Evolutionary conservation across 345 rosid species (phyloP), one percentile per base, ranked within the genome.

Genomic region (Salix purpurea): DNA sequence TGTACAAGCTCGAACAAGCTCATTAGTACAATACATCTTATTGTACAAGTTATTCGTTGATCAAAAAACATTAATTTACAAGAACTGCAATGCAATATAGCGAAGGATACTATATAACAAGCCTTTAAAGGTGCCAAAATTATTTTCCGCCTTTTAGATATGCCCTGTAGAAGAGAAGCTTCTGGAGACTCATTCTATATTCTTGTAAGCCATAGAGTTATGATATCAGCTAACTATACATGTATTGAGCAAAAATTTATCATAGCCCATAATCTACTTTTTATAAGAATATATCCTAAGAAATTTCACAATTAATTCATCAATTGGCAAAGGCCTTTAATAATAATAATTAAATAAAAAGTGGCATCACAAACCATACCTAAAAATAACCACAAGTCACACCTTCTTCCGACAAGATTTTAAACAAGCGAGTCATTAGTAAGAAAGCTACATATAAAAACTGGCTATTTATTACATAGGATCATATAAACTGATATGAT

Each of bases 151-250:
- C 8, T 39, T 39, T 56, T 56, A 37, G 42, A 32, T 13, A 6
- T 62, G 52, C 23, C 21, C 58, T 23, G 30, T 68, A n/a, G 26
- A 61, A 50, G 62, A 68, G 32, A 73, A 67, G 78, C 79, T 79
- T 37, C 67, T 30, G 26, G 48, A 36, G 39, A 60, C 73, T 76
- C 74, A 60, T 78, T 85, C 79, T 86, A 75, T 82, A 80, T 75
- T 72, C 28, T 61, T 28, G 61, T 4, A 60, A 71, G 81, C 76
- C 64, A 40, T 42, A 66, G 85, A 79, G 84, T 82, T 72, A 70
- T 80, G 84, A 81, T 73, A 4, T 65, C 64, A 70, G 84, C 83
- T 82, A 85, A 36, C 64, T 71, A 34, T 62, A 74, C 66, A 42
- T 78, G 73, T 71, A 67, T 76, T 76, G 36, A 44, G 64, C 36